phyloP scores from a whole-genome alignment of 106 monocot genomes.

The Dioscorea alata region DNA sequence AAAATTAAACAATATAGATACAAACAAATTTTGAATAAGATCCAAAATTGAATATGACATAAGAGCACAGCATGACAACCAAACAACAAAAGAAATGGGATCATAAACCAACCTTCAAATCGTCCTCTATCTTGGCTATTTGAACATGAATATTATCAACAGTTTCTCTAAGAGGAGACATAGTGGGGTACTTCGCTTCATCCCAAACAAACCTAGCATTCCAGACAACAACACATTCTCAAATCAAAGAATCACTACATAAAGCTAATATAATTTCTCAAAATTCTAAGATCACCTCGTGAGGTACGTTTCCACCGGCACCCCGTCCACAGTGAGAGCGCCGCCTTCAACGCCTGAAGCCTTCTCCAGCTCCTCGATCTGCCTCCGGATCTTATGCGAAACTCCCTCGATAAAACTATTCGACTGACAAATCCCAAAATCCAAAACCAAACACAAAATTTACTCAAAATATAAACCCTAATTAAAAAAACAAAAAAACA shows the following conservation, averaged over 20 bases:
- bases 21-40: too few relatives aligned
- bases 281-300: constrained; percentile 46
- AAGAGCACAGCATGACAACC: too few relatives aligned
- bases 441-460: constrained; percentile 1
- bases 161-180: constrained; percentile 84
- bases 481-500: background rate
- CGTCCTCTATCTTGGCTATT: constrained; percentile 90
- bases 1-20: too few relatives aligned
- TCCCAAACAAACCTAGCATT: constrained; percentile 87
- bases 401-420: constrained; percentile 89
- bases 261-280: too few relatives aligned
- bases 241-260: background rate
- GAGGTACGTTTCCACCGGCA: constrained; percentile 89
- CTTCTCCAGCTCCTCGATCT: constrained; percentile 92
- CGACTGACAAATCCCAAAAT: constrained; percentile 43
- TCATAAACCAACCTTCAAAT: constrained; percentile 67
- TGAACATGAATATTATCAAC: constrained; percentile 77
- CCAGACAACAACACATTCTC: background rate
- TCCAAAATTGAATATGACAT: too few relatives aligned
- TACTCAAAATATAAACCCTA: background rate
- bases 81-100: background rate
- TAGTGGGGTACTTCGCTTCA: constrained; percentile 84
- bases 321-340: constrained; percentile 81
- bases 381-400: constrained; percentile 89
- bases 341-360: constrained; percentile 61